These are phyloP conservation scores for Plasmodium knowlesi DNA, from an alignment of 169 alveolate species.

Conservation along the genomic window DNA sequence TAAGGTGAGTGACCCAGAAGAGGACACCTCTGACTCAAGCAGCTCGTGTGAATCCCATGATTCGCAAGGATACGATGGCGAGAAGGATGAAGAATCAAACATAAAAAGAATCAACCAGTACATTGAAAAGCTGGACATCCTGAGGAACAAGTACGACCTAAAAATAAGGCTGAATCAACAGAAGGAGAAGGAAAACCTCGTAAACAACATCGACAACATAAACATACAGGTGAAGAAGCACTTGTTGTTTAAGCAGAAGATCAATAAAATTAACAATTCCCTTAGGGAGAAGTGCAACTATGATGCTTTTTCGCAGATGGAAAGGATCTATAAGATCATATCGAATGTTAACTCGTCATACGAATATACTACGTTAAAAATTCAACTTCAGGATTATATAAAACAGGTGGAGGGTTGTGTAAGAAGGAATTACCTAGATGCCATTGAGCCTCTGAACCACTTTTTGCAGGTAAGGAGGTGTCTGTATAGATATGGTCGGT, in stretches of 20 bases:
- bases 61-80: neutral
- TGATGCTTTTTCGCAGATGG: slow-evolving; percentile 50
- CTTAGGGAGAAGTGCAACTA: slow-evolving; percentile 65
- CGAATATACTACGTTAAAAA: slow-evolving; percentile 44
- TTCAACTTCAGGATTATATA: slow-evolving; percentile 18
- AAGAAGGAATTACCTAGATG: slow-evolving; percentile 10
- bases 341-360: slow-evolving; percentile 49
- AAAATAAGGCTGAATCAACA: slow-evolving; percentile 52
- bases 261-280: slow-evolving; percentile 37
- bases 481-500: slow-evolving; percentile 24
- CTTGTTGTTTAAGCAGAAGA: slow-evolving; percentile 16
- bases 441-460: slow-evolving; percentile 15
- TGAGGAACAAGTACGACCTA: slow-evolving; percentile 34
- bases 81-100: neutral
- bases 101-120: slow-evolving; percentile 12
- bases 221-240: slow-evolving; percentile 63
- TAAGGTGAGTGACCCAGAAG: neutral
- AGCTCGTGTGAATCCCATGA: neutral
- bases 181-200: slow-evolving; percentile 50
- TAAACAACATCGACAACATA: slow-evolving; percentile 48
- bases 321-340: slow-evolving; percentile 41
- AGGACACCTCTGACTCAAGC: neutral
- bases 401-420: slow-evolving; percentile 12
- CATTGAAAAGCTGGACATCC: slow-evolving; percentile 52
- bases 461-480: slow-evolving; percentile 55